Conservation (phyloP, 2,329 filamentous ascomycete species). For the Colletotrichum plurivorum region DNA sequence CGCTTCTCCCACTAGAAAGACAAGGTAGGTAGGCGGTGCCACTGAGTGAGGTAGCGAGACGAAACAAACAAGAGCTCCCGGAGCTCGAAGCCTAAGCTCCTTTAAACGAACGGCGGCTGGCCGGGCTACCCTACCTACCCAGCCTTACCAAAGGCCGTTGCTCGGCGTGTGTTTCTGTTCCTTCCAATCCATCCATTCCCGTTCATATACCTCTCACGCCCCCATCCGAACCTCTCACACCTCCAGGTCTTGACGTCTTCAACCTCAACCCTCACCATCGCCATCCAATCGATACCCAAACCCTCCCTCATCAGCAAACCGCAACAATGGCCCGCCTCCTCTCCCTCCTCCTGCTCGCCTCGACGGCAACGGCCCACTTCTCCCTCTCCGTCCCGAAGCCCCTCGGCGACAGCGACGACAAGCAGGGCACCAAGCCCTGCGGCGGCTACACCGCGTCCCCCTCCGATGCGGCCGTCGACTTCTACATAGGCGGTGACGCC, state of each 20-base stretch:
- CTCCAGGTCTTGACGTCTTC: not conserved
- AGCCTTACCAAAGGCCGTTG: conserved; percentile 3
- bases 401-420: conserved; percentile 62
- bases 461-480: conserved; percentile 57
- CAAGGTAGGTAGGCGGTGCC: not conserved
- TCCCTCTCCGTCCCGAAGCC: conserved; percentile 61
- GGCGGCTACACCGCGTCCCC: conserved; percentile 67
- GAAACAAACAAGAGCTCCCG: conserved; percentile 2
- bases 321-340: conserved; percentile 45
- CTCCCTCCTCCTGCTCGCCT: conserved; percentile 54
- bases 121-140: conserved; percentile 6
- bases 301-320: not conserved
- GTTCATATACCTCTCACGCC: not conserved
- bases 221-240: not conserved
- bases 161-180: not conserved
- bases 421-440: conserved; percentile 64
- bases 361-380: conserved; percentile 67
- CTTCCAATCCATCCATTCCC: conserved; percentile 1
- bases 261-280: not conserved
- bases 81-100: conserved; percentile 8
- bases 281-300: not conserved
- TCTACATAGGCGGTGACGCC: conserved; percentile 70
- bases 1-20: not conserved
- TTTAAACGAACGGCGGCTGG: not conserved
- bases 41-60: not conserved